A percentile compares a stretch with the other conserved stretches of the same genome.
Conservation (phyloP, 163 green algal genomes). For the Scenedesmus sp. region DNA sequence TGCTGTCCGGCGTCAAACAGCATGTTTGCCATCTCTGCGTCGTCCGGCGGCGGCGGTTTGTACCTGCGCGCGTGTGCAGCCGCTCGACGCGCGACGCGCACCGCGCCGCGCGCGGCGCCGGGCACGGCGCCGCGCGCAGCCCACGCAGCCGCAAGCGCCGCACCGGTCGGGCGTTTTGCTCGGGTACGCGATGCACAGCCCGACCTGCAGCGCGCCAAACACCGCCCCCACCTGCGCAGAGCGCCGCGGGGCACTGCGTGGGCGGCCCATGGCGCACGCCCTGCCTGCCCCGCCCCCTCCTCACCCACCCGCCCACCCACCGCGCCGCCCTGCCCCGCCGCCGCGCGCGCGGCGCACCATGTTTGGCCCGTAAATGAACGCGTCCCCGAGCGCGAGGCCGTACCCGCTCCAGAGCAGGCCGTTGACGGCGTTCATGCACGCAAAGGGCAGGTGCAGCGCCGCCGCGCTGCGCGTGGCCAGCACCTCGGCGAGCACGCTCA, state of each 20-base stretch:
- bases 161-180: constrained; percentile 26
- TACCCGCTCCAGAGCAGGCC: background rate
- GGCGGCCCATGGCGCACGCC: no score
- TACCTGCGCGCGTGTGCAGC: constrained; percentile 2
- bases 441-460: constrained; percentile 40
- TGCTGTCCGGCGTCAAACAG: constrained; percentile 6
- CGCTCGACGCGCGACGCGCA: background rate
- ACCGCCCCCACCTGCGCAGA: constrained; percentile 25
- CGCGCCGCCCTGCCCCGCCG: no score
- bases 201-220: constrained; percentile 43
- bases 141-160: background rate
- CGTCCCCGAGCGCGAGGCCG: constrained; percentile 7
- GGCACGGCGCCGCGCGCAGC: background rate
- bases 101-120: background rate
- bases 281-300: no score
- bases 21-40: constrained; percentile 6
- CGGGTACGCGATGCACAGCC: constrained; percentile 43
- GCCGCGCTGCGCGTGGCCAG: constrained; percentile 28
- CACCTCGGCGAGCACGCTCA: constrained; percentile 38
- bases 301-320: no score
- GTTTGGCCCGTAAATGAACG: constrained; percentile 35
- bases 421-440: constrained; percentile 20
- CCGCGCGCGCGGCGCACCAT: background rate
- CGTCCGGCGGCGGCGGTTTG: background rate
- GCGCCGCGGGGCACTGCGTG: no score